Evolutionary conservation across 805 yeast genomes (phyloP).

Genomic region (Blastobotrys terrestris): DNA sequence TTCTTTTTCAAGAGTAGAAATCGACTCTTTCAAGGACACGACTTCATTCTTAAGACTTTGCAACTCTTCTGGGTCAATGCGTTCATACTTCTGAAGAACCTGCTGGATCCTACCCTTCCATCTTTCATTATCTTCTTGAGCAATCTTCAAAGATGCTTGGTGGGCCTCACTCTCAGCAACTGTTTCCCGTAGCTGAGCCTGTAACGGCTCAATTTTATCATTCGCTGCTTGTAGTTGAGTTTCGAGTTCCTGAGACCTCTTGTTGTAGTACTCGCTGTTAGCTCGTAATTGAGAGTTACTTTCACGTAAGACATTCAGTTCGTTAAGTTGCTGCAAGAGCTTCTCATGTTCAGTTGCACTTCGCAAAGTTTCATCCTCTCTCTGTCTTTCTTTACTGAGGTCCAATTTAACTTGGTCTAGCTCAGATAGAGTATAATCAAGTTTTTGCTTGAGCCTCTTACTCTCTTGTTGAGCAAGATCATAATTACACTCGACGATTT

Average conservation of each 20-base stretch:
- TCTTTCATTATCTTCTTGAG: conserved; percentile 49
- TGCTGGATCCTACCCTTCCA: conserved; percentile 52
- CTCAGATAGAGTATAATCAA: conserved; percentile 44
- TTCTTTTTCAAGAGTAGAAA: conserved; percentile 7
- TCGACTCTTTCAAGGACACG: conserved; percentile 17
- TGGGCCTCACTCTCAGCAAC: conserved; percentile 42
- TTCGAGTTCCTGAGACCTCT: conserved; percentile 37
- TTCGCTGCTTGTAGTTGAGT: conserved; percentile 30
- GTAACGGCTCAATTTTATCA: conserved; percentile 41
- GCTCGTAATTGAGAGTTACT: conserved; percentile 58
- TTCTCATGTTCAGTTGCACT: conserved; percentile 37
- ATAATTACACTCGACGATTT: conserved; percentile 55
- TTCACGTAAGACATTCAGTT: conserved; percentile 58
- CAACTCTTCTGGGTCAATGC: conserved; percentile 43
- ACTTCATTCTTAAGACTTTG: conserved; percentile 32
- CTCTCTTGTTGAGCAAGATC: conserved; percentile 49
- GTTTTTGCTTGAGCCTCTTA: conserved; percentile 44
- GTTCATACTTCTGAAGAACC: conserved; percentile 39
- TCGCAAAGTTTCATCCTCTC: conserved; percentile 14
- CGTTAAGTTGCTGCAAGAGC: conserved; percentile 49
- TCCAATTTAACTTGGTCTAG: conserved; percentile 48
- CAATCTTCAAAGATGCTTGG: conserved; percentile 41
- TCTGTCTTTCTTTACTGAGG: conserved; percentile 32
- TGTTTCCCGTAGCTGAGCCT: conserved; percentile 32
- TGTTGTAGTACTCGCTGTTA: conserved; percentile 36